Percentiles rank a stretch among this genome's conserved stretches.
phyloP scores from a whole-genome alignment of 78 protist genomes.

The Anaeramoeba flamelloides region DNA sequence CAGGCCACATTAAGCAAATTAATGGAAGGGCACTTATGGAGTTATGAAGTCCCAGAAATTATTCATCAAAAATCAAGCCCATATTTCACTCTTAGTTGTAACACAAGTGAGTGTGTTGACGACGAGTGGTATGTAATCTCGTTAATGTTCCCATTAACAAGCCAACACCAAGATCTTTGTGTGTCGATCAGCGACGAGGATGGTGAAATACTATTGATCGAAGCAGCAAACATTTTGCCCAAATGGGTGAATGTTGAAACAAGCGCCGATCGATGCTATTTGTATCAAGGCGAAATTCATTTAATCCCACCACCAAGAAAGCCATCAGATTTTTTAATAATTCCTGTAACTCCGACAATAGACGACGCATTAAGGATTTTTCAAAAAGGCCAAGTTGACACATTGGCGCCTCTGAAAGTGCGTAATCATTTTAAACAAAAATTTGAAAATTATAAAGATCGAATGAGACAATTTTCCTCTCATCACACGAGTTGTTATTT shows the following conservation, averaged over 20 bases:
- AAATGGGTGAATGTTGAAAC: not conserved
- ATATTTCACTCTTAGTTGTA: no score
- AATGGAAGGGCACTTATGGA: no score
- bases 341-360: not conserved
- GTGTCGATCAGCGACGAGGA: not conserved
- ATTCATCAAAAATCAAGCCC: no score
- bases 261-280: not conserved
- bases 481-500: not conserved
- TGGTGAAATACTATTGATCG: not conserved
- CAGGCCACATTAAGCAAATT: no score
- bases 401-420: not conserved
- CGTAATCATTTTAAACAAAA: not conserved
- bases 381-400: not conserved
- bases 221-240: not conserved
- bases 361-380: not conserved
- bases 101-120: not conserved
- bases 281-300: not conserved
- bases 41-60: no score
- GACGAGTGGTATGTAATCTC: not conserved
- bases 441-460: not conserved
- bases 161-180: not conserved
- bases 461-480: not conserved
- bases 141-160: not conserved
- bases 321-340: not conserved
- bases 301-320: not conserved